These are phyloP conservation scores for Aspergillus sp. DNA, from an alignment of 2,329 filamentous ascomycete genomes.

Conservation along the genomic window DNA sequence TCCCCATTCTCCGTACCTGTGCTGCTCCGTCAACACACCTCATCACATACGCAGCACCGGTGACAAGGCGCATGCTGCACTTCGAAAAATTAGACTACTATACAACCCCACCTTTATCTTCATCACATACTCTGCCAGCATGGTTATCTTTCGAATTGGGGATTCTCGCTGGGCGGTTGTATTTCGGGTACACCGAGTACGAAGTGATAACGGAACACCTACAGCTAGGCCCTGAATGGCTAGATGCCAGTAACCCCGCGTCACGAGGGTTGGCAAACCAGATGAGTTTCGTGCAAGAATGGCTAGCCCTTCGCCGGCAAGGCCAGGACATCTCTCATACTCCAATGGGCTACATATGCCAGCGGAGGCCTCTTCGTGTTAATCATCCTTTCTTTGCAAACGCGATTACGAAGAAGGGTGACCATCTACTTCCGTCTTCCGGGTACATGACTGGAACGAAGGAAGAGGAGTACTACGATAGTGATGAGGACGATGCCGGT, in stretches of 20 bases:
- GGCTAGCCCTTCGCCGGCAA: slow-evolving; percentile 33
- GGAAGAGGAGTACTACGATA: slow-evolving; percentile 11
- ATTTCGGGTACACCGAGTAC: slow-evolving; percentile 42
- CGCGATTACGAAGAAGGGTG: neutral
- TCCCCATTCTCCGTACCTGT: slow-evolving; percentile 45
- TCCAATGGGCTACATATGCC: slow-evolving; percentile 39
- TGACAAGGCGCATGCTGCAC: slow-evolving; percentile 60
- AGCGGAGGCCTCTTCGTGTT: slow-evolving; percentile 26
- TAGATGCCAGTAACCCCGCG: neutral
- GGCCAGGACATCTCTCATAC: slow-evolving; percentile 40
- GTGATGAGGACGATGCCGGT: slow-evolving; percentile 8
- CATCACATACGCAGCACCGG: slow-evolving; percentile 60
- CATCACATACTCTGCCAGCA: slow-evolving; percentile 44
- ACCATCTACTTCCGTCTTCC: neutral
- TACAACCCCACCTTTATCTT: slow-evolving; percentile 51
- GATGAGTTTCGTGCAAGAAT: slow-evolving; percentile 37
- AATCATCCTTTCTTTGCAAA: slow-evolving; percentile 33
- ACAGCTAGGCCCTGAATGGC: neutral
- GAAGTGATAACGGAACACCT: slow-evolving; percentile 3
- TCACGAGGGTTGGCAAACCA: slow-evolving; percentile 11
- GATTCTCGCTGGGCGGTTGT: slow-evolving; percentile 62
- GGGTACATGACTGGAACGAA: neutral
- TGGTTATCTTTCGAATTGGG: slow-evolving; percentile 63
- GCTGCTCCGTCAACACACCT: slow-evolving; percentile 43
- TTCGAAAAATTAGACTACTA: slow-evolving; percentile 60